A percentile compares a stretch with the other conserved stretches of the same genome.
Conservation (phyloP, 345 rosid genomes). For the Cardamine resedifolia region DNA sequence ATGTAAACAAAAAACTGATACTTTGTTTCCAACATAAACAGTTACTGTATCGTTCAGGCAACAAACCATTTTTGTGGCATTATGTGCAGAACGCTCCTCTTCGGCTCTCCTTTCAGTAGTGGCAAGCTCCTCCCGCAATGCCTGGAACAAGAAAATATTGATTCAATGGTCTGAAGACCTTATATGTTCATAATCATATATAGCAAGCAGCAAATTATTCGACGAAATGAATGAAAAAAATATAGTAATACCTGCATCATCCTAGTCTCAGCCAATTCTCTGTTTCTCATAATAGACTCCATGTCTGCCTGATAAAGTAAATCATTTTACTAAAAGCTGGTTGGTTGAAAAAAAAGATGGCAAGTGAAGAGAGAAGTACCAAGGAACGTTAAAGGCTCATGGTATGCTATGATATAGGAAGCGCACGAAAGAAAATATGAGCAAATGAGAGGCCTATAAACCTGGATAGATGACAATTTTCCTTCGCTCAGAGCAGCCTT, state of each 20-base stretch:
- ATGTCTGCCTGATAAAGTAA: slow-evolving; percentile 65
- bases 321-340: slow-evolving; percentile 11
- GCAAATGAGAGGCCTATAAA: slow-evolving; percentile 34
- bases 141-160: slow-evolving; percentile 47
- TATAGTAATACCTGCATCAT: slow-evolving; percentile 87
- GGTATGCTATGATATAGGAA: slow-evolving; percentile 6
- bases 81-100: slow-evolving; percentile 90
- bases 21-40: background rate
- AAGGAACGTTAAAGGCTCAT: background rate
- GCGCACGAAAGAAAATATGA: background rate
- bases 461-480: slow-evolving; percentile 91
- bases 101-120: slow-evolving; percentile 92
- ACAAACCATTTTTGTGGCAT: slow-evolving; percentile 89
- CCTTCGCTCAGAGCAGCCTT: slow-evolving; percentile 88
- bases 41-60: slow-evolving; percentile 4
- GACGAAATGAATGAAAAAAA: slow-evolving; percentile 11
- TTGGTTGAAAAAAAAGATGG: background rate
- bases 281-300: slow-evolving; percentile 95
- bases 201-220: background rate
- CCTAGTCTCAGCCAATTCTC: slow-evolving; percentile 96
- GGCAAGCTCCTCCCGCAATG: slow-evolving; percentile 93
- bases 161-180: slow-evolving; percentile 23
- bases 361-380: slow-evolving; percentile 8
- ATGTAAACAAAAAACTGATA: slow-evolving; percentile 19
- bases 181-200: slow-evolving; percentile 5